These are phyloP conservation scores for Arthroderma sp. DNA, from an alignment of 2,329 filamentous ascomycete species.

Conservation along the genomic window DNA sequence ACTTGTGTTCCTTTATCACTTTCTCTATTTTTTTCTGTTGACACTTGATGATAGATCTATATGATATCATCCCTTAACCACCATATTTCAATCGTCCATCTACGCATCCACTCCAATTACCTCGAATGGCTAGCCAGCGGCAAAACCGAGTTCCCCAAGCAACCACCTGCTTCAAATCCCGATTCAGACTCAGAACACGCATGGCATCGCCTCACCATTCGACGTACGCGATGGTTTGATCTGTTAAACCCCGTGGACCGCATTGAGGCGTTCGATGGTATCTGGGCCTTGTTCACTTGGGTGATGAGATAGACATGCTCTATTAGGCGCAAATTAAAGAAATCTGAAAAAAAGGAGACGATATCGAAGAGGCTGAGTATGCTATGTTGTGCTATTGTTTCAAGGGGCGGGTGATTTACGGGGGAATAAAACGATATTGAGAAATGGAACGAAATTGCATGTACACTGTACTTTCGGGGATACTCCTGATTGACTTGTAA, in stretches of 20 bases:
- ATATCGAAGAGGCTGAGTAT: no score
- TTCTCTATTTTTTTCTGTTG: slow-evolving; percentile 4
- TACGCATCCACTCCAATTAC: slow-evolving; percentile 45
- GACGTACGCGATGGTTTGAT: slow-evolving; percentile 47
- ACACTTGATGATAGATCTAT: slow-evolving; percentile 36
- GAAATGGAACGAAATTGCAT: no score
- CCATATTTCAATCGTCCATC: slow-evolving; percentile 46
- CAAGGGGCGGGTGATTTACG: no score
- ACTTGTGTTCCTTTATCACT: not conserved
- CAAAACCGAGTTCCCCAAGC: slow-evolving; percentile 15
- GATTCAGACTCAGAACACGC: slow-evolving; percentile 18
- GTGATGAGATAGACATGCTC: slow-evolving; percentile 24
- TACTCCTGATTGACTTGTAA: no score
- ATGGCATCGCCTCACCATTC: slow-evolving; percentile 41
- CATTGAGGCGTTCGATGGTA: slow-evolving; percentile 40
- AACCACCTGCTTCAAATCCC: slow-evolving; percentile 2
- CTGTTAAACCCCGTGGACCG: slow-evolving; percentile 42
- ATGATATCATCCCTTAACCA: slow-evolving; percentile 50
- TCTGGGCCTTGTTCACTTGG: slow-evolving; percentile 47
- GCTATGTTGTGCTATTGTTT: no score
- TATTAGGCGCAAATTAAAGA: no score
- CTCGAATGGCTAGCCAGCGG: slow-evolving; percentile 41
- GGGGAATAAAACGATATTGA: no score
- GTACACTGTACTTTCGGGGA: no score
- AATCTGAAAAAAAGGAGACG: no score